Evolutionary conservation across 75 land plant species (phyloP).

Genomic region (Adiantum capillusveneris): DNA sequence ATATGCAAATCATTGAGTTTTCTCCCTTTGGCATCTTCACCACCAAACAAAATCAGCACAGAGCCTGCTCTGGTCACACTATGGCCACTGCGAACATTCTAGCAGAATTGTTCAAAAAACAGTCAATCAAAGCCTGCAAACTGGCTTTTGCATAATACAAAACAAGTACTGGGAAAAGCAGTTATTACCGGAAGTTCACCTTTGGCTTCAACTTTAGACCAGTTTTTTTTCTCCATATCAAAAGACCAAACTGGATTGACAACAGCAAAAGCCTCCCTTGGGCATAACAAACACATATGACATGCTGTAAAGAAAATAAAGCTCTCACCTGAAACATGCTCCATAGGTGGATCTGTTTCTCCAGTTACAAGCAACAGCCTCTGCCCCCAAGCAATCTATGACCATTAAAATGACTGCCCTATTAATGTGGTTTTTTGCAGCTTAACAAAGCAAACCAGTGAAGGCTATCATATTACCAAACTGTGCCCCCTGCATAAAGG

Average conservation of each 20-base stretch:
- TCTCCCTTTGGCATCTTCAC: constrained; percentile 73
- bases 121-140: too few relatives aligned
- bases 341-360: constrained; percentile 61
- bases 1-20: constrained; percentile 91
- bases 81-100: constrained; percentile 89
- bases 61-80: constrained; percentile 84
- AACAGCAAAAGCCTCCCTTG: too few relatives aligned
- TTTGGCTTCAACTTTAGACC: constrained; percentile 79
- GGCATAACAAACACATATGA: background rate
- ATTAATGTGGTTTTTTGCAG: too few relatives aligned
- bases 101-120: too few relatives aligned
- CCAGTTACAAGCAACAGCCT: constrained; percentile 75
- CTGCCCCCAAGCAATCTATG: constrained; percentile 87
- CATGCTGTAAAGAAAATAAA: background rate
- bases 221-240: constrained; percentile 70
- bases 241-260: constrained; percentile 76
- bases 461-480: constrained; percentile 67
- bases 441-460: too few relatives aligned
- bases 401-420: too few relatives aligned
- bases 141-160: too few relatives aligned
- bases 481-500: constrained; percentile 92
- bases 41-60: constrained; percentile 84
- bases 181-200: constrained; percentile 92
- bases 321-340: constrained; percentile 57
- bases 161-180: too few relatives aligned